A percentile compares a stretch with the other conserved stretches of the same genome.
These are phyloP conservation scores for Microdochium paspali DNA, from an alignment of 2,329 filamentous ascomycete species.

Conservation along the genomic window DNA sequence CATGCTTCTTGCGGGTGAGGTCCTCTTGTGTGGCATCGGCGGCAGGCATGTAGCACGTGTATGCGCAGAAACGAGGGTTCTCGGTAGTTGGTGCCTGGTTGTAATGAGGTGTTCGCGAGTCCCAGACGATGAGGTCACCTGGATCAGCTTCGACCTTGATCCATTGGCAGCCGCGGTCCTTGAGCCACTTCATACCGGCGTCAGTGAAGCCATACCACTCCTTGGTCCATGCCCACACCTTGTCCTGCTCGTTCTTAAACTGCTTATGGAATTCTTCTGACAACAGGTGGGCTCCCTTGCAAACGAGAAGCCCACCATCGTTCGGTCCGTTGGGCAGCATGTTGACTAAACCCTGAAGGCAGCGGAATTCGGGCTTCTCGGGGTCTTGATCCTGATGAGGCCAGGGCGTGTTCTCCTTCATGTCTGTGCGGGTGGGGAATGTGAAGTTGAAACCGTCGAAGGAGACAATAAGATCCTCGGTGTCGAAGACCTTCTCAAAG, in stretches of 20 bases:
- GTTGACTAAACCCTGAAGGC: constrained; percentile 41
- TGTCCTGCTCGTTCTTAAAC: constrained; percentile 17
- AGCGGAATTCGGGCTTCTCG: constrained; percentile 34
- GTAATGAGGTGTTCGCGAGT: constrained; percentile 27
- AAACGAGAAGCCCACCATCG: constrained; percentile 24
- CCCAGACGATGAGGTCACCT: constrained; percentile 30
- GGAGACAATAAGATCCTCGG: constrained; percentile 35
- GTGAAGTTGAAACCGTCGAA: constrained; percentile 37
- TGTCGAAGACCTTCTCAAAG: constrained; percentile 35
- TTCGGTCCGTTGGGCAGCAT: constrained; percentile 21
- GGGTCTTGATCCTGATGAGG: constrained; percentile 36
- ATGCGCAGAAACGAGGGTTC: constrained; percentile 22
- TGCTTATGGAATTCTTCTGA: constrained; percentile 25
- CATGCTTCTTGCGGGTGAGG: constrained; percentile 28
- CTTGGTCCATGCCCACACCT: constrained; percentile 23
- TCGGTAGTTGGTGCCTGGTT: constrained; percentile 23
- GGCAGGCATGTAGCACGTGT: constrained; percentile 31
- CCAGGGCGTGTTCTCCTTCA: constrained; percentile 29
- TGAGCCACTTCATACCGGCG: constrained; percentile 25
- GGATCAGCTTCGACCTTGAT: constrained; percentile 29
- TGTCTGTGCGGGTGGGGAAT: constrained; percentile 23
- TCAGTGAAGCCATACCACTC: constrained; percentile 26
- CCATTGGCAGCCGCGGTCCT: constrained; percentile 19
- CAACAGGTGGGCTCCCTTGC: constrained; percentile 13
- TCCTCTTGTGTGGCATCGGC: constrained; percentile 27